Evolutionary conservation across 2,329 filamentous ascomycete genomes (phyloP).

Genomic region (Bipolaris bicolor): DNA sequence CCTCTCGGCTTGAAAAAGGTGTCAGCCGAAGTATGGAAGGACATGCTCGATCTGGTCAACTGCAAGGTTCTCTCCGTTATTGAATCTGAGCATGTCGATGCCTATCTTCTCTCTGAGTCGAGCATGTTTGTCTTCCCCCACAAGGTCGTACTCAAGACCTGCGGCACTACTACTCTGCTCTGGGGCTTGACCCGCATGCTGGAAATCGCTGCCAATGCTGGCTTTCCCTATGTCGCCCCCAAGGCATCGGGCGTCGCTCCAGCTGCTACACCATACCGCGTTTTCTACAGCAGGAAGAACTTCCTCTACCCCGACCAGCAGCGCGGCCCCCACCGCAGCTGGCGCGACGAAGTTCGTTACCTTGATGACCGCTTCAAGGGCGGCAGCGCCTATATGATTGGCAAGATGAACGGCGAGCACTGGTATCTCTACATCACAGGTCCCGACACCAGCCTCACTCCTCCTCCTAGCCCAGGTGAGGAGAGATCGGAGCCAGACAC

Average conservation of each 20-base stretch:
- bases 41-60: constrained; percentile 96
- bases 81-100: constrained; percentile 91
- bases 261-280: constrained; percentile 87
- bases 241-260: constrained; percentile 70
- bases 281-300: constrained; percentile 99
- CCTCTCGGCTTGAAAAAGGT: constrained; percentile 86
- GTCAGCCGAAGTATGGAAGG: constrained; percentile 83
- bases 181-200: constrained; percentile 88
- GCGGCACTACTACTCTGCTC: constrained; percentile 92
- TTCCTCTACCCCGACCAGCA: constrained; percentile 96
- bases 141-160: constrained; percentile 98
- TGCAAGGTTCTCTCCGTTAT: constrained; percentile 97
- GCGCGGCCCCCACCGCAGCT: constrained; percentile 92
- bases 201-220: constrained; percentile 88
- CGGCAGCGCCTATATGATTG: constrained; percentile 98
- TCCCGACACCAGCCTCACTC: constrained; percentile 78
- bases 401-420: constrained; percentile 99
- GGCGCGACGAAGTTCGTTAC: constrained; percentile 93
- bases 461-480: constrained; percentile 73
- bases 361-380: constrained; percentile 90
- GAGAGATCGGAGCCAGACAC: constrained; percentile 56
- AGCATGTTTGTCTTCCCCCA: constrained; percentile 99
- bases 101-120: constrained; percentile 95
- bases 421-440: constrained; percentile 98
- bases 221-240: constrained; percentile 83